Percentiles rank a stretch among this genome's conserved stretches.
These are phyloP conservation scores for Dendrobium catenatum DNA, from an alignment of 106 monocot genomes.

Conservation along the genomic window DNA sequence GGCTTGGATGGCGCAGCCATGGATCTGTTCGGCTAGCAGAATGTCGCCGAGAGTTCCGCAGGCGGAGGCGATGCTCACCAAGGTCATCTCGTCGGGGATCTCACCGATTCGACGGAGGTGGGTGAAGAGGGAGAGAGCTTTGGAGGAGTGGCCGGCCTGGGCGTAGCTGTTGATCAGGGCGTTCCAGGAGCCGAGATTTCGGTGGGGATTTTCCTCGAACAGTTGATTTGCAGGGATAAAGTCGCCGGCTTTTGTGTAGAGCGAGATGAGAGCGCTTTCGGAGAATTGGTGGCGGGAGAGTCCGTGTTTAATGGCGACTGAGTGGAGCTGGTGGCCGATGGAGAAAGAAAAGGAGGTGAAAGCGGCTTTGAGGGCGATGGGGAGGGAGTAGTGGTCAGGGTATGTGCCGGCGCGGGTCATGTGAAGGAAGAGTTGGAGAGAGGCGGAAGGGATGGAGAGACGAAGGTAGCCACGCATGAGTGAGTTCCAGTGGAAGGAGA, in stretches of 20 bases:
- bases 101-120: conserved; percentile 27
- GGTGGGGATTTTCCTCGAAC: conserved; percentile 51
- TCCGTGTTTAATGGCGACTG: conserved; percentile 29
- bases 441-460: conserved; percentile 11
- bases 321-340: conserved; percentile 47
- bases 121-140: conserved; percentile 34
- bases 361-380: conserved; percentile 63
- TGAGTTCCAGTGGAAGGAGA: conserved; percentile 50
- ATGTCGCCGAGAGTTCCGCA: conserved; percentile 49
- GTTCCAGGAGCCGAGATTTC: conserved; percentile 65
- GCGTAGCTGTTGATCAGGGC: conserved; percentile 52
- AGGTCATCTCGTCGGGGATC: conserved; percentile 47
- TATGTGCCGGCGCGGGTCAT: conserved; percentile 27
- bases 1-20: conserved; percentile 40
- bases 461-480: conserved; percentile 53
- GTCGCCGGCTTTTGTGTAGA: conserved; percentile 39
- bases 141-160: conserved; percentile 25
- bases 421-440: conserved; percentile 30
- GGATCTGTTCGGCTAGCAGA: conserved; percentile 36
- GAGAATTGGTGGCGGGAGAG: conserved; percentile 29
- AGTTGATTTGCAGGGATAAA: conserved; percentile 41
- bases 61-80: conserved; percentile 59
- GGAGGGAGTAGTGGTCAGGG: conserved; percentile 62
- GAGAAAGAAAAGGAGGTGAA: conserved; percentile 13
- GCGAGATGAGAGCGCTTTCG: conserved; percentile 57